These are phyloP conservation scores for Melaleuca alternifolia DNA, from an alignment of 345 rosid genomes.

Conservation along the genomic window DNA sequence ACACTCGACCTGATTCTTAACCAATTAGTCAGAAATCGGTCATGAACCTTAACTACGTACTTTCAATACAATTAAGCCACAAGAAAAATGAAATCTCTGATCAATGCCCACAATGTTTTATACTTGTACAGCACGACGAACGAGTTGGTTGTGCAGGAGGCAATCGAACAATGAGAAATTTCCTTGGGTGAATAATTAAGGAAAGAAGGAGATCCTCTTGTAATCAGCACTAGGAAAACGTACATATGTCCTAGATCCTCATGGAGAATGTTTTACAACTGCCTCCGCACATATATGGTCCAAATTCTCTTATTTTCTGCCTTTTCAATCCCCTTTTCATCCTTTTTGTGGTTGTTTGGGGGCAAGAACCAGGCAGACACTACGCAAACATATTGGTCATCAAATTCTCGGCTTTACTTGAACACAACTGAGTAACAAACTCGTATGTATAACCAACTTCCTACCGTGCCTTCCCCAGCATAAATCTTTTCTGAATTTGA, in stretches of 20 bases:
- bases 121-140: background rate
- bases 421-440: background rate
- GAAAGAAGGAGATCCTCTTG: background rate
- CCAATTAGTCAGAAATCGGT: no score
- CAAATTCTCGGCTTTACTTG: background rate
- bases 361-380: background rate
- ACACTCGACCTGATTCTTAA: no score
- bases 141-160: background rate
- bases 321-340: background rate
- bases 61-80: background rate
- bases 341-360: background rate
- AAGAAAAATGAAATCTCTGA: background rate
- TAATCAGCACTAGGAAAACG: background rate
- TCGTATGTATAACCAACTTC: background rate
- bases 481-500: background rate
- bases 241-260: background rate
- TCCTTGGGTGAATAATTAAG: background rate
- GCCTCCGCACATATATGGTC: background rate
- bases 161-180: background rate
- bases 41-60: no score
- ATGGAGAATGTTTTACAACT: background rate
- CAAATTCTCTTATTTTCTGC: background rate
- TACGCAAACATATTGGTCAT: background rate
- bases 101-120: background rate
- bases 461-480: background rate